Conservation (phyloP, 371 early-diverging fungal species). For the Mucor sp. region DNA sequence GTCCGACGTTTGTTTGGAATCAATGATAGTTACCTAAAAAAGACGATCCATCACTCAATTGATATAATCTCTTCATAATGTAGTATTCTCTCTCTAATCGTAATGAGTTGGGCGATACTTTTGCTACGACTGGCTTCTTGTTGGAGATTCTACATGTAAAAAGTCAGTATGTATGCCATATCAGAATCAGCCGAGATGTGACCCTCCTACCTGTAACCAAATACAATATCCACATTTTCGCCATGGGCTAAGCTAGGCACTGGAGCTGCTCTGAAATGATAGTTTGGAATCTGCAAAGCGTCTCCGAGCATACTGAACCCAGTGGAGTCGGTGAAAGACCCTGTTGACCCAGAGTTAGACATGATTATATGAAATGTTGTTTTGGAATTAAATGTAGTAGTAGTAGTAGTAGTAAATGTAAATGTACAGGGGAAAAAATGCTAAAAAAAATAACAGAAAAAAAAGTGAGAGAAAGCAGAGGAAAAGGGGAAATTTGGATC, state of each 20-base stretch:
- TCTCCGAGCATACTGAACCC: conserved; percentile 24
- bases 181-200: not conserved
- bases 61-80: conserved; percentile 41
- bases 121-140: conserved; percentile 41
- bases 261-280: conserved; percentile 40
- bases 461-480: conserved; percentile 2
- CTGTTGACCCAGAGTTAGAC: conserved; percentile 41
- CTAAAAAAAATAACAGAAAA: not conserved
- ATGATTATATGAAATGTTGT: conserved; percentile 13
- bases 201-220: conserved; percentile 41
- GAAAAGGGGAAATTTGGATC: conserved; percentile 1
- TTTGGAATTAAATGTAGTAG: too few species aligned
- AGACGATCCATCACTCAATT: conserved; percentile 34
- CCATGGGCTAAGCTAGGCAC: conserved; percentile 38
- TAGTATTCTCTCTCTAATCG: conserved; percentile 46
- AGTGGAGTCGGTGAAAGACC: conserved; percentile 37
- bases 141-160: conserved; percentile 32
- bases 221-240: conserved; percentile 41
- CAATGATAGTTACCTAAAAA: conserved; percentile 29
- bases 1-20: not conserved
- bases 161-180: not conserved
- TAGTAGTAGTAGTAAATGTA: too few species aligned
- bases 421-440: not conserved
- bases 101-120: conserved; percentile 43
- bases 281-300: conserved; percentile 42